Evolutionary conservation across 2,329 filamentous ascomycete species (phyloP), one percentile per base, ranked within the genome.

Genomic region (Alternaria alternata): DNA sequence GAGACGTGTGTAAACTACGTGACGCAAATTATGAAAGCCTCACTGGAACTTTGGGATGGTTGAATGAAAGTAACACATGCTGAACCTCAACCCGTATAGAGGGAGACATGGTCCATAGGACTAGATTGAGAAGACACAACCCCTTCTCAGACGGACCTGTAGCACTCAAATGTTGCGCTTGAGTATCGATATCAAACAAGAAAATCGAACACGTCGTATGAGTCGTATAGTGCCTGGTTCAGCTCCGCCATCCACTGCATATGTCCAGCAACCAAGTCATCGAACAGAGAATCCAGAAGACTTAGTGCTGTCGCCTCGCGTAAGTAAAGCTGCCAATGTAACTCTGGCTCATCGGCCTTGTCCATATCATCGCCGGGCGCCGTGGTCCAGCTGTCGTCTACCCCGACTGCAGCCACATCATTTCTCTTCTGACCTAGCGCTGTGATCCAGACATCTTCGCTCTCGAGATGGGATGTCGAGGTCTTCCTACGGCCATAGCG

Each of bases 201-300:
- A 32, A 24, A 56, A 18, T 47, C 46, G 18, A 28, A 47, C 18
- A 38, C 5, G 44, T 54, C 43, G 12, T 49, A 46, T 11, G 6
- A 39, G 12, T 52, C 34, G 22, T 28, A 20, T n/a, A 49, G 54
- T 7, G 52, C 36, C 7, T 61, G 41, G 18, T 32, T 28, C 16
- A 39, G 16, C 20, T 62, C 55, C 8, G 18, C 34, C 62, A 64
- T 64, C 58, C 62, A 64, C 34, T 59, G 42, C 24, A 39, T 30
- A 38, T 64, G 62, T 18, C 30, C 18, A 28, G 28, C 32, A 12
- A 58, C 9, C 20, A 64, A 30, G 22, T 59, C 48, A 4, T 59
- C 47, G 41, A 61, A 64, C 28, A 20, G 11, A 18, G 12, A 36
- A n/a, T 59, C 51, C 3, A 16, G 20, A 32, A 36, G 12, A 42